phyloP scores from a whole-genome alignment of 768 basidiomycete genomes.

The Amanita exitialis region DNA sequence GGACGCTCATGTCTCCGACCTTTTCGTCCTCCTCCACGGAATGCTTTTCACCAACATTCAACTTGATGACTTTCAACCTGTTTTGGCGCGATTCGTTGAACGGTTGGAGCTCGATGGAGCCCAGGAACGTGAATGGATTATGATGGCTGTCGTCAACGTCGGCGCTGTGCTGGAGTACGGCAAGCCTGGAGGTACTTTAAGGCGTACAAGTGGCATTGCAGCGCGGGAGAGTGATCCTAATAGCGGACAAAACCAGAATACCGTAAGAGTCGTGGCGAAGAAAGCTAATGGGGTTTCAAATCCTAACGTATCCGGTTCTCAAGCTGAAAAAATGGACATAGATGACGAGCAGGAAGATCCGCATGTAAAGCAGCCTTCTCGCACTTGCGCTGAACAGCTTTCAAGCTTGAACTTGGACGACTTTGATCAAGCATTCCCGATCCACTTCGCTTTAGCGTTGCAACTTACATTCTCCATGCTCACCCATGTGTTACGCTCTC shows the following conservation, averaged over 20 bases:
- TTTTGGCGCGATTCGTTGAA: constrained; percentile 79
- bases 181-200: constrained; percentile 56
- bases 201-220: constrained; percentile 46
- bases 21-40: constrained; percentile 90
- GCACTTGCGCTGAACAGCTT: not conserved
- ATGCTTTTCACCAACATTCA: constrained; percentile 96
- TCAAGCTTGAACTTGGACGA: constrained; percentile 23
- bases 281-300: not conserved
- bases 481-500: constrained; percentile 54
- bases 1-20: constrained; percentile 62
- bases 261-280: constrained; percentile 13
- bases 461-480: constrained; percentile 76
- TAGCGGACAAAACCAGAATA: constrained; percentile 10
- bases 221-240: constrained; percentile 19
- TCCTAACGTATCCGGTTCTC: constrained; percentile 8
- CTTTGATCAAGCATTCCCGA: constrained; percentile 39
- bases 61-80: constrained; percentile 82
- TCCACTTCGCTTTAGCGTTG: constrained; percentile 62
- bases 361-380: constrained; percentile 6
- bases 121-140: constrained; percentile 86
- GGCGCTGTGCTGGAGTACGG: constrained; percentile 85
- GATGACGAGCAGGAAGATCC: constrained; percentile 28
- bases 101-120: constrained; percentile 75
- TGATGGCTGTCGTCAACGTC: constrained; percentile 89
- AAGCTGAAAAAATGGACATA: constrained; percentile 47